A percentile compares a stretch with the other conserved stretches of the same genome.
phyloP scores from a whole-genome alignment of 352 stramenopile species.

The Phytophthora parvispora region DNA sequence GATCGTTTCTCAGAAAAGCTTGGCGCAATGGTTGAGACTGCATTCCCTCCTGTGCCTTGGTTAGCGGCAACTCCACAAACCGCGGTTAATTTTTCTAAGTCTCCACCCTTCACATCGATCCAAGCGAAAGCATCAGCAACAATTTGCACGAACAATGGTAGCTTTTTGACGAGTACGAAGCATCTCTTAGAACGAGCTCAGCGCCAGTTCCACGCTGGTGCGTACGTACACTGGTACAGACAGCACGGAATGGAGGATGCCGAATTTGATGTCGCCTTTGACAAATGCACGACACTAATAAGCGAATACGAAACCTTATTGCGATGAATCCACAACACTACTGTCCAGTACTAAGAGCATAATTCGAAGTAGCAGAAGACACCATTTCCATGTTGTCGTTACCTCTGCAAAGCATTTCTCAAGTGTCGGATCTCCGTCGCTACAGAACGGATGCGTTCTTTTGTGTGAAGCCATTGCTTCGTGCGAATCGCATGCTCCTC shows the following conservation, averaged over 20 bases:
- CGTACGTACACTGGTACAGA: conserved; percentile 75
- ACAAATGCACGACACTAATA: conserved; percentile 47
- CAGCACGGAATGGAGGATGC: conserved; percentile 65
- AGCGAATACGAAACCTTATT: conserved; percentile 53
- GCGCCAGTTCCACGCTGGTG: conserved; percentile 50
- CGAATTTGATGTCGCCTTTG: conserved; percentile 58
- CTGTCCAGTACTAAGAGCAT: background rate
- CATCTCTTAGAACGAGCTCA: conserved; percentile 58
- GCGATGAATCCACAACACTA: conserved; percentile 11
- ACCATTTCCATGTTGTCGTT: background rate
- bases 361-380: too few relatives aligned
- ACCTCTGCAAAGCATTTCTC: conserved; percentile 26
- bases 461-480: conserved; percentile 40
- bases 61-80: conserved; percentile 13
- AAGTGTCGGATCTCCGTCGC: conserved; percentile 34
- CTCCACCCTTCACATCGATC: conserved; percentile 29
- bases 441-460: conserved; percentile 28
- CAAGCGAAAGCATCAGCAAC: conserved; percentile 43
- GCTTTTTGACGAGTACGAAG: conserved; percentile 46
- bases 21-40: conserved; percentile 14
- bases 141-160: conserved; percentile 62
- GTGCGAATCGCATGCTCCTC: conserved; percentile 20
- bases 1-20: conserved; percentile 27
- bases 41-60: conserved; percentile 37
- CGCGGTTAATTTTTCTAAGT: conserved; percentile 20